Base-by-base conservation (phyloP, 768 basidiomycete genomes). In the Collybiopsis confluens region DNA sequence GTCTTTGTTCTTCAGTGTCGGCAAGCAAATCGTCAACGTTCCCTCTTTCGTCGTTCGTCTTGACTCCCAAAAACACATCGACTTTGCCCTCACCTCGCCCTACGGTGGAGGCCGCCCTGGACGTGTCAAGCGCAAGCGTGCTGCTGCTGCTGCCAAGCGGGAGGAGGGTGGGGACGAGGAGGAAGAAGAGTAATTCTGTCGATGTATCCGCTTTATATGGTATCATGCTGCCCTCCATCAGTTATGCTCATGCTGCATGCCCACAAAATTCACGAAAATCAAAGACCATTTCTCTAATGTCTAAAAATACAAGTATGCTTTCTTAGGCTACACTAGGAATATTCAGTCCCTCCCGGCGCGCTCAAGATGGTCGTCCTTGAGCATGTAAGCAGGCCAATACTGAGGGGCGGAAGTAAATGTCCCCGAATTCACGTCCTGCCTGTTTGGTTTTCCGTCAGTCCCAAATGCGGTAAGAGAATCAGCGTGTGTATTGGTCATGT, bases 41-140 rank as follows among this genome's bases (percentile, higher is more conserved):
- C 96, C 96, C 18, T 98, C 95, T 2, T 98, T 98, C 72, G 90
- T 98, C 68, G 96, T 99, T 63, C 93, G 97, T 74, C 89, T 98
- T 63, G 97, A 98, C 80, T 96, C 93, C 57, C 95, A 98, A 82
- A 98, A 98, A 69, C 97, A 99, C 83, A 96, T 99, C 70, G 97
- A 99, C 83, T 99, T 98, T 69, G 89, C 96, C 42, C 86, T 95
- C 62, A 95, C 89, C 55, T 97, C 94, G 58, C 95, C 96, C 54
- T 96, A 92, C 66, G 96, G 95, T 68, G 96, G 96, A 65, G 95
- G 90, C 62, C 86, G 90, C 57, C 78, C 91, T 58, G 95, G 95
- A 64, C 96, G 96, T 62, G 93, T 95, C 69, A 98, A 98, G 91
- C 87, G 96, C 73, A 98, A 97, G 89, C 92, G 95, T 67, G 92